phyloP scores from a whole-genome alignment of 257 asterid species.

The Solanum stenotomum region DNA sequence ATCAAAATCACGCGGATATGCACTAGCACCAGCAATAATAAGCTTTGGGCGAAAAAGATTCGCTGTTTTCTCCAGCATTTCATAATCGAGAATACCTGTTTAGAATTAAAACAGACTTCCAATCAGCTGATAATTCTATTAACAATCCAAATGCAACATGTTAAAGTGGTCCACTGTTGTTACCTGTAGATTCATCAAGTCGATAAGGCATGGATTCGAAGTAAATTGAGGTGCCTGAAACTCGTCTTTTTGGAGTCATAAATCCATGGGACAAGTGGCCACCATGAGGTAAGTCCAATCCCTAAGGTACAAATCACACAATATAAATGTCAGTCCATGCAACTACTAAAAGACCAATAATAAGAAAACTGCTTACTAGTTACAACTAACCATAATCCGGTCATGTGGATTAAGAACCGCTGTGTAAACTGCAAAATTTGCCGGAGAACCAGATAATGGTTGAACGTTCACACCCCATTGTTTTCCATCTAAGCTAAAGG shows the following conservation, averaged over 20 bases:
- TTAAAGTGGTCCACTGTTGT: background rate
- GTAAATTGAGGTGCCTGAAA: slow-evolving; percentile 88
- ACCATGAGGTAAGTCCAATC: slow-evolving; percentile 96
- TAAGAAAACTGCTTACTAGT: background rate
- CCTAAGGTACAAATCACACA: slow-evolving; percentile 27
- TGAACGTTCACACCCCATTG: slow-evolving; percentile 96
- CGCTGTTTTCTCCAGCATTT: slow-evolving; percentile 86
- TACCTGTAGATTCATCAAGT: slow-evolving; percentile 87
- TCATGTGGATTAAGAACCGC: slow-evolving; percentile 88
- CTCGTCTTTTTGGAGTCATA: slow-evolving; percentile 92
- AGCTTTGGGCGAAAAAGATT: slow-evolving; percentile 86
- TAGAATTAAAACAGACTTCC: background rate
- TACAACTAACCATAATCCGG: slow-evolving; percentile 61
- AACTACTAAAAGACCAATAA: background rate
- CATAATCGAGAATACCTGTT: slow-evolving; percentile 81
- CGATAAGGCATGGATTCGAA: slow-evolving; percentile 95
- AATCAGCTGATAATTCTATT: background rate
- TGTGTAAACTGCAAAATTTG: slow-evolving; percentile 90
- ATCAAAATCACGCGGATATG: slow-evolving; percentile 90
- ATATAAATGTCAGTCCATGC: background rate
- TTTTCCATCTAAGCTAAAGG: slow-evolving; percentile 65
- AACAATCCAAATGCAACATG: background rate
- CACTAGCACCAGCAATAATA: slow-evolving; percentile 93
- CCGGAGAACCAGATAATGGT: slow-evolving; percentile 95
- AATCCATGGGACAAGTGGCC: slow-evolving; percentile 97